These are phyloP conservation scores for Aspergillus sp. DNA, from an alignment of 2,329 filamentous ascomycete species.

Conservation along the genomic window DNA sequence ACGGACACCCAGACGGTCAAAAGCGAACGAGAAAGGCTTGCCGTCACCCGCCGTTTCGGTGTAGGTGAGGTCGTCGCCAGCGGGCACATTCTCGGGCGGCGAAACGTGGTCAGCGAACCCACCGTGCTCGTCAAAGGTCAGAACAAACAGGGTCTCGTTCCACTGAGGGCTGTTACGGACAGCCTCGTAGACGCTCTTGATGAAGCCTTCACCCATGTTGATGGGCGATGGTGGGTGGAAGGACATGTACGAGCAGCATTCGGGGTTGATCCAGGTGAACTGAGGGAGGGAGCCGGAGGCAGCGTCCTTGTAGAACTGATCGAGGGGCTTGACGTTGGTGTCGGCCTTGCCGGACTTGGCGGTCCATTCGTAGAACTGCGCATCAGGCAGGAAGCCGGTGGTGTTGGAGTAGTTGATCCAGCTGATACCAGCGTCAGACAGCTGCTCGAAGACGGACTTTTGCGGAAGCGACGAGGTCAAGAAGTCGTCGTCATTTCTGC, in stretches of 20 bases:
- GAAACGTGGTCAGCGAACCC: slow-evolving; percentile 45
- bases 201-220: slow-evolving; percentile 39
- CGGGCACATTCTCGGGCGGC: slow-evolving; percentile 34
- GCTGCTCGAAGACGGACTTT: slow-evolving; percentile 35
- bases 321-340: slow-evolving; percentile 31
- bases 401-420: slow-evolving; percentile 46
- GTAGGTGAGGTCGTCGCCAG: slow-evolving; percentile 32
- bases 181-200: slow-evolving; percentile 43
- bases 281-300: slow-evolving; percentile 37
- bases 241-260: slow-evolving; percentile 46
- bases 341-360: slow-evolving; percentile 25
- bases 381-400: slow-evolving; percentile 39
- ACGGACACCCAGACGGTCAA: slow-evolving; percentile 38
- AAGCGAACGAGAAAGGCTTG: slow-evolving; percentile 31
- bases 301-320: slow-evolving; percentile 42
- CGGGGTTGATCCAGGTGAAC: slow-evolving; percentile 46
- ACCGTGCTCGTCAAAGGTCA: slow-evolving; percentile 45
- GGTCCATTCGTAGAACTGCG: slow-evolving; percentile 41
- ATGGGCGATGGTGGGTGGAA: slow-evolving; percentile 43
- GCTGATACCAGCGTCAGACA: slow-evolving; percentile 34
- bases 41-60: slow-evolving; percentile 29
- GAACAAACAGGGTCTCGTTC: slow-evolving; percentile 42
- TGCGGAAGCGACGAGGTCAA: slow-evolving; percentile 29
- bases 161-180: slow-evolving; percentile 40
- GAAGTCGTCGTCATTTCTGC: slow-evolving; percentile 31